Base-by-base conservation (phyloP, 2,329 filamentous ascomycete species). In the Sclerotinia sclerotiorum region DNA sequence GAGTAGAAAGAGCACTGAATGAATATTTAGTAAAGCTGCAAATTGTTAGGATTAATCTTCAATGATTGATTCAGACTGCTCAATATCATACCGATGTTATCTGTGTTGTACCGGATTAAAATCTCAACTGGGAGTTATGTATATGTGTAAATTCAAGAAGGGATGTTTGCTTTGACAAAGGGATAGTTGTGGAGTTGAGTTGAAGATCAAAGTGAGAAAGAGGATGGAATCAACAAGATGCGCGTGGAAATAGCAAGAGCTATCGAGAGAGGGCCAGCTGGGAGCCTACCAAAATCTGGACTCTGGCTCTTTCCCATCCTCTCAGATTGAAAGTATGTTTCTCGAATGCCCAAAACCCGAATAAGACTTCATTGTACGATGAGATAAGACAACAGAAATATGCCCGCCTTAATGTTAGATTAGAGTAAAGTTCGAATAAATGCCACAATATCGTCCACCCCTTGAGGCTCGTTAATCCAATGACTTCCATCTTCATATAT, bases 401-500 rank as follows among this genome's bases (percentile, higher is more conserved):
- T 15, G 3, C 17, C 39, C 17, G 13, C 5, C 1, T 42, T 4
- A 17, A 15, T 42, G 13, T 42, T 42, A 42, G 39, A 42, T 42
- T 5, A 42, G 39, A 42, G 39, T 15, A 42, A 42, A 13, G 5
- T 5, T 42, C 17, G 39, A 54, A 6, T 4, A 35, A 69, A 71
- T n/a, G 15, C 32, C 17, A 69, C 73, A 0, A 75, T 77, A 68
- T 82, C 81, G 60, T 82, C 79, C 24, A 81, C 77, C 0, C 81
- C 81, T 1, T 71, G 56, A 0, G 81, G 81, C 17, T 78, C 75
- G 63, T 82, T 79, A 55, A 83, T 77, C 80, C 80, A 81, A 69
- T 83, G 80, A 0, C 78, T 79, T 6, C 81, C 81, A 7, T 73
- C 68, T 0, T 70, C 68, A 68, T 83, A 83, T 70, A 82, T 79